Evolutionary conservation across 441 rosid genomes (phyloP), one percentile per base, ranked within the genome.

Genomic region (Populus hybrid): DNA sequence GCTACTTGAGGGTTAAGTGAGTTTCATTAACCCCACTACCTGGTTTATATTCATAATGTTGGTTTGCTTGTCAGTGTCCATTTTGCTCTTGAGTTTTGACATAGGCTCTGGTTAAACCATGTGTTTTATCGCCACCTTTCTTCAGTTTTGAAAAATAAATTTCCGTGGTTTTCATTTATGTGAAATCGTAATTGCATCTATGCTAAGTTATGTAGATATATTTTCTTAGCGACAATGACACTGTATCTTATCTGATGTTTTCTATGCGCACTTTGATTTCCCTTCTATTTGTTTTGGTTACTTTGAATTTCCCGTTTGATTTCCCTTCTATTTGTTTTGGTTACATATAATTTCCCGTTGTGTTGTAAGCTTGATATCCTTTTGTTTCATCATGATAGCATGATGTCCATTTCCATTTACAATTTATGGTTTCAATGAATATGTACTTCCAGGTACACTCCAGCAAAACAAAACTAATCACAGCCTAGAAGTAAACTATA

Each of bases 1-100:
- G 88, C 82, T 91, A 87, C 88, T 78, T 91, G 88, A 89, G 92
- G 88, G 85, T 90, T 70, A 89, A 89, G 94, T 90, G 81, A 90
- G 94, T 89, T 67, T 36, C 61, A 10, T n/a, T 18, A 3, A 32
- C 21, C 61, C 63, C 67, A 23, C n/a, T 34, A 9, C 50, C 38
- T 72, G 16, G 26, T 14, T 59, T 14, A 6, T 63, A 66, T 5
- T 65, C 24, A 8, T 73, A 7, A 21, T 74, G 70, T 19, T 76
- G 40, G 67, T 11, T 26, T 1, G 8, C 38, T 70, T 71, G 69
- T 72, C 67, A 28, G 40, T 24, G 19, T 70, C 68, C 34, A 53
- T 36, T 67, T 57, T n/a, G 11, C 12, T 40, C 66, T n/a, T 38
- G 42, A 75, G 21, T 69, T 69, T 30, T 18, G 21, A 19, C 21